These are phyloP conservation scores for Chrysanthemum seticuspe DNA, from an alignment of 129 eudicot species.

Conservation along the genomic window DNA sequence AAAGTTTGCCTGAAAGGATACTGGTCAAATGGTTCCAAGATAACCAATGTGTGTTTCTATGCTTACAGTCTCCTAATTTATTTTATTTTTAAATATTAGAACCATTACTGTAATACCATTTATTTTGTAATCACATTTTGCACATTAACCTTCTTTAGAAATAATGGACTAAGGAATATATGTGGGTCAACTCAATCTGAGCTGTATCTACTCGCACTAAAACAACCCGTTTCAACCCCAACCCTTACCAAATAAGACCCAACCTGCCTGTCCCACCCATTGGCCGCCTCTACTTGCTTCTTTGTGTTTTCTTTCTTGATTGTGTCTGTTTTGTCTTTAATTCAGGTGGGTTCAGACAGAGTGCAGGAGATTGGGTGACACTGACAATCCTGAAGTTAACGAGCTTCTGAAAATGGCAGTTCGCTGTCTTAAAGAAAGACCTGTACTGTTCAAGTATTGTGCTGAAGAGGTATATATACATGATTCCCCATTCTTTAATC, in stretches of 20 bases:
- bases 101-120: no score
- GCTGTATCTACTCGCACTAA: no score
- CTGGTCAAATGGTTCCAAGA: no score
- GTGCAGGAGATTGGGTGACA: conserved; percentile 89
- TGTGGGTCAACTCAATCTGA: no score
- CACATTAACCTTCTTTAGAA: no score
- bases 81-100: no score
- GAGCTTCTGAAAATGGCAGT: conserved; percentile 91
- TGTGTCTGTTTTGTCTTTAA: conserved; percentile 12
- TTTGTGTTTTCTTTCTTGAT: background rate
- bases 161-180: no score
- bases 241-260: background rate
- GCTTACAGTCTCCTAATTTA: no score
- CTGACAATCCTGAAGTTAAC: conserved; percentile 89
- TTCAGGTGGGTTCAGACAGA: conserved; percentile 95
- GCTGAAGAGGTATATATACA: conserved; percentile 79
- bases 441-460: conserved; percentile 94
- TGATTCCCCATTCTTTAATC: background rate
- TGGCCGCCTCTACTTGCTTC: no score
- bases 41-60: no score
- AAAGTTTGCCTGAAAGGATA: no score
- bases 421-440: conserved; percentile 89
- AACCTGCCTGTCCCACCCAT: no score
- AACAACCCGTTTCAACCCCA: background rate
- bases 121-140: background rate